Evolutionary conservation across 345 rosid genomes (phyloP), one percentile per base, ranked within the genome.

Genomic region (Gossypium sturtianum): DNA sequence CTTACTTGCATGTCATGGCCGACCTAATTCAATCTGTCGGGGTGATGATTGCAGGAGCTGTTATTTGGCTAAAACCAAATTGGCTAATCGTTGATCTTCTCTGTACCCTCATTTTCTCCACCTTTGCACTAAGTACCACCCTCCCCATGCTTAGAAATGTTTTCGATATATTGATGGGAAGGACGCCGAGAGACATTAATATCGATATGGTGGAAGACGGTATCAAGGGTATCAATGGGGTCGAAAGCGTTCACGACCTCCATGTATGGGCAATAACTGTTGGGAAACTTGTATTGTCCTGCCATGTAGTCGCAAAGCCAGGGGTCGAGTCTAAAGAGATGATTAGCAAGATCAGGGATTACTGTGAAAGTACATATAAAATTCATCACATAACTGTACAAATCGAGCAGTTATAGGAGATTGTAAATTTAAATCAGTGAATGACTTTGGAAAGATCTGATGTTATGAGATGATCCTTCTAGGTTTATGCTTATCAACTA

Each of bases 11-110:
- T 53, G 85, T 87, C 34, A 73, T 87, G 78, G 86, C 91, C 19
- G 98, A 94, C 82, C 86, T 90, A 63, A 89, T 94, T 76, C 97
- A 90, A 54, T 87, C 97, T 0, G 77, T 80, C 2, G 98, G 97
- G 23, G 97, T 90, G 73, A 90, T 94, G 97, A 84, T 90, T 4
- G 91, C 95, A 23, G 97, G 92, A 77, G 87, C 84, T 4, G 66
- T 92, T 73, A 87, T 92, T 70, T 90, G 94, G 97, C 73, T 58
- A 29, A 86, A 84, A 59, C 92, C 97, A 0, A 72, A 75, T 17
- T 94, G 97, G 92, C 75, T 85, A 64, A 66, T 89, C 16, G 87
- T 87, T 41, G 98, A 94, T 85, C 87, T 90, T 57, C 75, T 88
- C 45, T 89, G 92, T 73, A 90, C 98, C 47, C 81, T 92, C 45